Conservation (phyloP, 1,284 basidiomycete genomes). For the Phellopilus nigrolimitatus region DNA sequence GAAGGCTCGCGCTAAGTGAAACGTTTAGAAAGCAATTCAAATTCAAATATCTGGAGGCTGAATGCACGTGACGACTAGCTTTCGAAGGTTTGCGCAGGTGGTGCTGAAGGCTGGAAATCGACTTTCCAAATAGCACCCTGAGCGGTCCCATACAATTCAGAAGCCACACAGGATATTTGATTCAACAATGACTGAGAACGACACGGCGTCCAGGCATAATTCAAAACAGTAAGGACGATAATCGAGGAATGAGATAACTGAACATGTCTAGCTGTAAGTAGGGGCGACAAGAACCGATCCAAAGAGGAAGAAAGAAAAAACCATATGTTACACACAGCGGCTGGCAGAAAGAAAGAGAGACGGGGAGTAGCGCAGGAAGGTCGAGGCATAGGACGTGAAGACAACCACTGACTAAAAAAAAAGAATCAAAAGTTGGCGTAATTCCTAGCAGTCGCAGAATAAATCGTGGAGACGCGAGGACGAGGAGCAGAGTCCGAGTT, state of each 20-base stretch:
- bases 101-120: no score
- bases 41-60: no score
- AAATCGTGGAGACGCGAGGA: constrained; percentile 11
- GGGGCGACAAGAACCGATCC: not conserved
- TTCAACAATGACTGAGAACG: not conserved
- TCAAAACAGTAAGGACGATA: not conserved
- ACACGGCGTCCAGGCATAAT: not conserved
- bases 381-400: not conserved
- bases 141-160: no score
- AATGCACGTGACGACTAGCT: no score
- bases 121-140: no score
- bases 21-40: no score
- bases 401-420: constrained; percentile 14
- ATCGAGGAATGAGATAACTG: constrained; percentile 1
- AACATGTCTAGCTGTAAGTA: constrained; percentile 12
- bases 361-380: constrained; percentile 1
- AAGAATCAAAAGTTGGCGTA: not conserved
- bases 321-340: constrained; percentile 14
- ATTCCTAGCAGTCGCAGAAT: constrained; percentile 2
- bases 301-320: constrained; percentile 1
- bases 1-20: no score
- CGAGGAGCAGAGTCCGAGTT: constrained; percentile 1
- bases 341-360: not conserved
- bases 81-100: no score
- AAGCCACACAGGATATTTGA: not conserved